Base-by-base conservation (phyloP, 2,329 filamentous ascomycete species). In the Macrophomina phaseolina region DNA sequence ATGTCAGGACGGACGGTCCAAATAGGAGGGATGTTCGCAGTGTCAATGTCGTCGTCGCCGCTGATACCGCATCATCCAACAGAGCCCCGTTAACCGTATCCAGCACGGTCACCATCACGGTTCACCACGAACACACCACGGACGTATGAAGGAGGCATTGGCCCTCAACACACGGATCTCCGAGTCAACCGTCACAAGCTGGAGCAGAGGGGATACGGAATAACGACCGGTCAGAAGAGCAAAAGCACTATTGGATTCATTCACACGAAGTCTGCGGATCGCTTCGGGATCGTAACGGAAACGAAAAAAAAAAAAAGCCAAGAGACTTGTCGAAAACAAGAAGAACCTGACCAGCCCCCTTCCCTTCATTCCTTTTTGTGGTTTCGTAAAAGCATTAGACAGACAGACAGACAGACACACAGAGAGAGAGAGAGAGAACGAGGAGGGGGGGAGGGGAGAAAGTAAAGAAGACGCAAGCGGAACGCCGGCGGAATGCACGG, bases 331-430 rank as follows among this genome's bases (percentile, higher is more conserved):
- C 23, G 23, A 23, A 23, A 23, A 23, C 23, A 45, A 45, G 3
- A 45, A 45, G 16, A 45, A 58, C 38, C 23, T n/a, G 30, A 42
- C 28, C 28, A 46, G 28, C 42, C 40, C 38, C 28, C 28, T 18
- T 28, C 40, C 28, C 40, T 45, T 55, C 52, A 23, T 55, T 32
- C 53, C 40, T 61, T 61, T 61, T 61, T 34, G 36, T 30, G 23
- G 40, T 62, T 62, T 52, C 61, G 51, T 45, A 36, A 45, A 28
- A 56, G 63, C 51, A 55, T 49, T 32, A 55, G 42, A 16, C 30
- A 48, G 3, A 23, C 3, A 23, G 23, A 23, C 23, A 23, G 23
- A 23, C 23, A 23, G 23, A 18, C 18, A 18, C 18, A 18, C 18
- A 48, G 7, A 34, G 34, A 58, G 23, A 40, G 38, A 32, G n/a